Evolutionary conservation across 352 stramenopile species (phyloP).

Genomic region (Pythium coloratum): DNA sequence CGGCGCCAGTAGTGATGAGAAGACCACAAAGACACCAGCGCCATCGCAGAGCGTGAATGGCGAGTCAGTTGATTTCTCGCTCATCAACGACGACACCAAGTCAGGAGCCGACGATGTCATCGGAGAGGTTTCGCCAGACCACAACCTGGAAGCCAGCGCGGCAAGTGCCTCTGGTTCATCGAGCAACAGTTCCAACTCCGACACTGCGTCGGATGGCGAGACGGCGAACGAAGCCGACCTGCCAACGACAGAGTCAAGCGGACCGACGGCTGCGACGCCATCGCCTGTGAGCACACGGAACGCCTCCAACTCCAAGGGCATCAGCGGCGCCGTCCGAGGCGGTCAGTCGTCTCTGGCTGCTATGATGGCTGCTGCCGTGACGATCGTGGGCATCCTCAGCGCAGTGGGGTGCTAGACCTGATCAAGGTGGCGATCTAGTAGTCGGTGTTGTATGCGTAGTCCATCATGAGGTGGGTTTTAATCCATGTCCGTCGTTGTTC

Average conservation of each 20-base stretch:
- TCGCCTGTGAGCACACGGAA: conserved; percentile 17
- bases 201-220: not conserved
- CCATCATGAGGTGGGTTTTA: not conserved
- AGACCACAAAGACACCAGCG: not conserved
- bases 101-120: conserved; percentile 8
- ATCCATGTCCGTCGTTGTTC: not conserved
- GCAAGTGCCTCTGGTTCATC: not conserved
- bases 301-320: conserved; percentile 7
- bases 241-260: not conserved
- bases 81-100: conserved; percentile 11
- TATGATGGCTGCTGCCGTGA: not conserved
- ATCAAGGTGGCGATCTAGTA: not conserved
- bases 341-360: not conserved
- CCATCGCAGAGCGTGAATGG: conserved; percentile 1
- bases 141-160: not conserved
- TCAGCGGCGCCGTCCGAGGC: not conserved
- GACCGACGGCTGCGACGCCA: conserved; percentile 5
- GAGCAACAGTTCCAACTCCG: not conserved
- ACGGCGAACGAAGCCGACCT: conserved; percentile 6
- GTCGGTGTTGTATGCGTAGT: not conserved
- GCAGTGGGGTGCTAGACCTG: not conserved
- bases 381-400: not conserved
- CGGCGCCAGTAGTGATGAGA: not conserved
- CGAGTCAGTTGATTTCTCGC: conserved; percentile 20
- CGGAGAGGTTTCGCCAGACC: conserved; percentile 3